These are phyloP conservation scores for Murraya paniculata DNA, from an alignment of 345 rosid species.

Conservation along the genomic window DNA sequence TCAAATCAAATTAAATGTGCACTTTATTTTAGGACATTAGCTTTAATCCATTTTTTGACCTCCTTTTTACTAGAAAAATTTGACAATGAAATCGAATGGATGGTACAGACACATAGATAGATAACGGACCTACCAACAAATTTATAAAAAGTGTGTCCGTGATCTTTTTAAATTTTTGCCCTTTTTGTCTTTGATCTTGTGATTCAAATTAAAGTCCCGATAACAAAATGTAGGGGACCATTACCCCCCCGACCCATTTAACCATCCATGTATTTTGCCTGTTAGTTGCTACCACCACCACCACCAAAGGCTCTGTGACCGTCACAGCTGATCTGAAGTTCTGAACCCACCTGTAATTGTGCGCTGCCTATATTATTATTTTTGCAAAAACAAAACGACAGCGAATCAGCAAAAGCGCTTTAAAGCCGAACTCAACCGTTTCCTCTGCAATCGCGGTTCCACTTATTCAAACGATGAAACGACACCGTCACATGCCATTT, in stretches of 20 bases:
- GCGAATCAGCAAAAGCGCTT: background rate
- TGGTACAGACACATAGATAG: background rate
- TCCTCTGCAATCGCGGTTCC: constrained; percentile 4
- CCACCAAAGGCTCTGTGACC: background rate
- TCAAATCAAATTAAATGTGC: background rate
- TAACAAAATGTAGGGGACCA: background rate
- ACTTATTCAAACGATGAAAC: background rate
- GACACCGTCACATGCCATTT: background rate
- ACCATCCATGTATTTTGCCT: too few species aligned
- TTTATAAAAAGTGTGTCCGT: background rate
- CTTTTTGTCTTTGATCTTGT: background rate
- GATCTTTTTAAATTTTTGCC: background rate
- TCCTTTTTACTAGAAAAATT: background rate
- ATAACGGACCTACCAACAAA: background rate
- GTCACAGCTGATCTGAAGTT: background rate
- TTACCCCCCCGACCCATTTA: background rate
- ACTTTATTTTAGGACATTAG: background rate
- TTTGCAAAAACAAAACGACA: background rate
- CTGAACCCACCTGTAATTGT: constrained; percentile 10
- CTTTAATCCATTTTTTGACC: background rate
- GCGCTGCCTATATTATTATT: constrained; percentile 4
- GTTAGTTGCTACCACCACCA: background rate
- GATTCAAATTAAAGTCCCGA: constrained; percentile 10
- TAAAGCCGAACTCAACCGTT: background rate
- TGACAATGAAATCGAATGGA: background rate